Percentiles rank a stretch among this genome's conserved stretches.
Conservation (phyloP, 495 filamentous ascomycete genomes). For the Wilcoxina mikolae region DNA sequence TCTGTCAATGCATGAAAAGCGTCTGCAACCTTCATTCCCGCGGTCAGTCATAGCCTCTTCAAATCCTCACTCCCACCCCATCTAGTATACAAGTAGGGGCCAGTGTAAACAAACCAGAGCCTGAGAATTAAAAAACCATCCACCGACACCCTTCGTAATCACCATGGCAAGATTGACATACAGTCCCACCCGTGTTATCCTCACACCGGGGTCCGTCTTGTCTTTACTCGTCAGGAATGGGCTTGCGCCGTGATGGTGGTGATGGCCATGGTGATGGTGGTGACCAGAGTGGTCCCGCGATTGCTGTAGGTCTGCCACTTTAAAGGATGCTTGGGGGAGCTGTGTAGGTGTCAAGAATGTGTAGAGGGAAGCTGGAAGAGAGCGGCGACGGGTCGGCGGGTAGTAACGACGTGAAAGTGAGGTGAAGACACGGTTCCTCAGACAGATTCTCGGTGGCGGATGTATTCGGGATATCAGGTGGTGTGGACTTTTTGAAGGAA, state of each 20-base stretch:
- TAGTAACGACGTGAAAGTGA: background rate
- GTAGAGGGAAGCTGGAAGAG: conserved; percentile 5
- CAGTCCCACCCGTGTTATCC: conserved; percentile 84
- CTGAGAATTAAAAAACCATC: conserved; percentile 87
- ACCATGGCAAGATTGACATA: conserved; percentile 90
- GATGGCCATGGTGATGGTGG: conserved; percentile 37
- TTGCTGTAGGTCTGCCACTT: background rate
- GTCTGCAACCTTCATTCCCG: conserved; percentile 44
- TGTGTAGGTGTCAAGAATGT: background rate
- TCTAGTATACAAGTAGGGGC: background rate
- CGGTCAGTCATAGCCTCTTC: background rate
- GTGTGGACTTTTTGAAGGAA: background rate
- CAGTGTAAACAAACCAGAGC: conserved; percentile 44
- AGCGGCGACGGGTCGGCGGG: background rate
- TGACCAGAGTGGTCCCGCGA: conserved; percentile 15
- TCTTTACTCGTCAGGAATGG: conserved; percentile 75
- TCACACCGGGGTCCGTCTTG: conserved; percentile 83
- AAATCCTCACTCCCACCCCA: background rate
- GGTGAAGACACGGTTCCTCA: background rate
- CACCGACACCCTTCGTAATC: conserved; percentile 76
- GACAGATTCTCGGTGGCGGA: background rate
- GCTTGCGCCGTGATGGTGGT: conserved; percentile 75
- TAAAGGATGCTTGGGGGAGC: background rate
- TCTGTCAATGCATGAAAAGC: conserved; percentile 91
- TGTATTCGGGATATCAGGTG: background rate